These are phyloP conservation scores for Ceratocystis destructans DNA, from an alignment of 2,329 filamentous ascomycete species.

Conservation along the genomic window DNA sequence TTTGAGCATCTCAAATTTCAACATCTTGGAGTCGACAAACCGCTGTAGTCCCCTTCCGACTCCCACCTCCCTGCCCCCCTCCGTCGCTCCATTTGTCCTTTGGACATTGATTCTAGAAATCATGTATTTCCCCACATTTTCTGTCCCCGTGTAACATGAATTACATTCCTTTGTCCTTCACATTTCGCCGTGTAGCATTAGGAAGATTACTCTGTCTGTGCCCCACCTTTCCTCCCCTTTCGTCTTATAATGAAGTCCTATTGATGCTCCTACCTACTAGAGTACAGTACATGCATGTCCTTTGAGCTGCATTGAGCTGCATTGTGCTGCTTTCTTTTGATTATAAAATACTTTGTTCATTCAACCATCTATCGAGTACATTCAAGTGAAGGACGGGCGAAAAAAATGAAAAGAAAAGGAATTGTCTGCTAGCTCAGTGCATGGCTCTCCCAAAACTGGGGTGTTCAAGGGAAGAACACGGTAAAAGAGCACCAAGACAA, in stretches of 20 bases:
- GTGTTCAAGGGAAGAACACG: not conserved
- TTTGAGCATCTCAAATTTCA: not conserved
- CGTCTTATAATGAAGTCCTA: not conserved
- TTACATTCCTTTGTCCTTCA: slow-evolving; percentile 4
- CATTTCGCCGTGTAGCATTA: not conserved
- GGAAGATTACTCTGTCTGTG: not conserved
- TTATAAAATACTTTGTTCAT: not conserved
- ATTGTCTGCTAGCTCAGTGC: slow-evolving; percentile 13
- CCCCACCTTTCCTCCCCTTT: not conserved
- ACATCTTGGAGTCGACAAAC: not conserved
- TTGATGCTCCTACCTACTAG: not conserved
- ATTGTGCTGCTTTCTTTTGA: not conserved
- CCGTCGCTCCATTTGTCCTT: not conserved
- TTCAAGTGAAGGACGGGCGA: too few species aligned
- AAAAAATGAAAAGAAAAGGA: not conserved
- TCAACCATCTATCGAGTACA: too few species aligned
- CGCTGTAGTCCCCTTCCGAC: not conserved
- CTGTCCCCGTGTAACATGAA: not conserved
- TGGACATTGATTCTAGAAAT: not conserved
- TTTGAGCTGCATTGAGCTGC: too few species aligned
- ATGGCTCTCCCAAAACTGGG: not conserved
- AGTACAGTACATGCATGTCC: too few species aligned
- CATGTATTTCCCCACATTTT: not conserved
- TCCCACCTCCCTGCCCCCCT: not conserved
- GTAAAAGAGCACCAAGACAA: not conserved